Evolutionary conservation across 176 grass and related monocot genomes (phyloP).

Genomic region (Tuctoria greenei): DNA sequence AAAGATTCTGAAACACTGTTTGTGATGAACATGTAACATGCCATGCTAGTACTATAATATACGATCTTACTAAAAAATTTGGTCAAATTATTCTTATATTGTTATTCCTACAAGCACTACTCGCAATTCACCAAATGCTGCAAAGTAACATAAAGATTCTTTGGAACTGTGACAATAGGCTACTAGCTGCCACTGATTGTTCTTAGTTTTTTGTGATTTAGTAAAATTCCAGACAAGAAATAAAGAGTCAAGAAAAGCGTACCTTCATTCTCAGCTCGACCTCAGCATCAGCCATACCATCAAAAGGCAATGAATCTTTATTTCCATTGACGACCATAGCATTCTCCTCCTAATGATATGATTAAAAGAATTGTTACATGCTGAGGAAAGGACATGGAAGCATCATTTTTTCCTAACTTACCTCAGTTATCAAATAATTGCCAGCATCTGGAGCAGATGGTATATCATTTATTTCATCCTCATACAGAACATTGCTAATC

Average conservation of each 20-base stretch:
- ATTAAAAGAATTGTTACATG: slow-evolving; percentile 34
- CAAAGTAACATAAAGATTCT: no score
- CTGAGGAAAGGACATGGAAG: slow-evolving; percentile 17
- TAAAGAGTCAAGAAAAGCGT: slow-evolving; percentile 24
- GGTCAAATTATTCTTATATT: not conserved
- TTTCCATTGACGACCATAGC: slow-evolving; percentile 47
- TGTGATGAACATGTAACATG: not conserved
- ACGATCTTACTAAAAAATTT: not conserved
- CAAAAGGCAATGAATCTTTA: slow-evolving; percentile 54
- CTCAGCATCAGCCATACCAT: slow-evolving; percentile 87
- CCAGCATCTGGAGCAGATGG: slow-evolving; percentile 86
- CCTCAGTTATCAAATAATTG: slow-evolving; percentile 90
- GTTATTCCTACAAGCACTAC: not conserved
- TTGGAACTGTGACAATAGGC: no score
- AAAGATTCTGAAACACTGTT: not conserved
- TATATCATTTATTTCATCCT: slow-evolving; percentile 82
- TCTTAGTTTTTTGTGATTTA: not conserved
- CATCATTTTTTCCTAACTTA: slow-evolving; percentile 30
- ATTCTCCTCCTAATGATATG: slow-evolving; percentile 64
- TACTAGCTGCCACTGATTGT: not conserved
- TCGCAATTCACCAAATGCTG: no score
- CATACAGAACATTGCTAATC: slow-evolving; percentile 62
- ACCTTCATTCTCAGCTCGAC: slow-evolving; percentile 90
- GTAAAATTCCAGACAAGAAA: not conserved
- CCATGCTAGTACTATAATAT: not conserved